Base-by-base conservation (phyloP, 106 monocot genomes). In the Narthecium ossifragum region DNA sequence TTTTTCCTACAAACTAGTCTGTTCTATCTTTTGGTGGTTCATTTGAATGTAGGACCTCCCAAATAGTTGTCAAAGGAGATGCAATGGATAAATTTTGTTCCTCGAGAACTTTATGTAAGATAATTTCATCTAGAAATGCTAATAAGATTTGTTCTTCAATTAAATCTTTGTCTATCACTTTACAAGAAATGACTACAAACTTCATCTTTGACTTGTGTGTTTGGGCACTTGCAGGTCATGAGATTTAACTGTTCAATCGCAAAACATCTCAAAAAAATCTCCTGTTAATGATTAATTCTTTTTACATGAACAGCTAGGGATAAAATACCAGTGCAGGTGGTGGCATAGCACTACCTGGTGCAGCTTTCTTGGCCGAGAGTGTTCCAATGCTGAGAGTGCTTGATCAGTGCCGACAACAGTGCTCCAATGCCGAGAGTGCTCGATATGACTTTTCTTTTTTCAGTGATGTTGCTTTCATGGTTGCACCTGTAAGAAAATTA, bases 191-290 rank as follows among this genome's bases (percentile, higher is more conserved):
- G n/a, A n/a, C n/a, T n/a, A n/a, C n/a, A n/a, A n/a, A n/a, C n/a
- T n/a, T n/a, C 34, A 12, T 32, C 2, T 20, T 15, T 57, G 34
- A 12, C n/a, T 15, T 11, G n/a, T 28, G 51, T 33, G 22, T 32
- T 25, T 2, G 15, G n/a, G 33, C n/a, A 53, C 46, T 52, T 68
- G 53, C 68, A 92, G 91, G 86, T 26, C 62, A 78, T 62, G 88
- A 43, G 18, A 17, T 18, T 43, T 1, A 43, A 43, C 18, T 18
- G 14, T 13, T 18, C 14, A 18, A 43, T 43, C 18, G 1, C 43
- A 43, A 43, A 43, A 43, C n/a, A n/a, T n/a, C 43, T 43, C 12
- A 4, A 43, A 17, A 13, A 43, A 43, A 17, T 18, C 18, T 43
- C 0, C 4, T 17, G 14, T 17, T 17, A 43, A 43, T 43, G 43